Evolutionary conservation across 2,329 filamentous ascomycete genomes (phyloP).

Genomic region (Aureobasidium sp.): DNA sequence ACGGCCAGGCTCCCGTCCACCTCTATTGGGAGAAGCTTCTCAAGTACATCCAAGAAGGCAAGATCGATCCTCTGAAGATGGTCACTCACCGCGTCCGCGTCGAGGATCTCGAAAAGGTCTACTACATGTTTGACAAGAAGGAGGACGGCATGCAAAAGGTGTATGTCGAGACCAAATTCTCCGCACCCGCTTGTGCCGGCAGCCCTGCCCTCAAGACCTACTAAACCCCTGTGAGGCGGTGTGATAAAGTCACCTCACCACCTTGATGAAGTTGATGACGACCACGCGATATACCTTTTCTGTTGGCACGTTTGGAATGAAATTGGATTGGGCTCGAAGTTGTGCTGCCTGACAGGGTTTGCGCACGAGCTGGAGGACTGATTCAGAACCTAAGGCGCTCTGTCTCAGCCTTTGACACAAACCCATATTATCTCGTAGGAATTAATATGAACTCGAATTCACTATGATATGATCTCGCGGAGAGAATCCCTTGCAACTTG

Average conservation of each 20-base stretch:
- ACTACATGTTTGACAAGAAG: conserved; percentile 59
- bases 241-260: not conserved
- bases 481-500: not conserved
- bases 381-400: not conserved
- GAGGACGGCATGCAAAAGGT: conserved; percentile 77
- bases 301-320: conserved; percentile 11
- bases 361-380: not conserved
- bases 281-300: conserved; percentile 12
- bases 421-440: not conserved
- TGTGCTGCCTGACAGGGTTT: conserved; percentile 2
- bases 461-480: not conserved
- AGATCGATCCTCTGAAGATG: conserved; percentile 73
- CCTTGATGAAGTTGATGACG: conserved; percentile 12
- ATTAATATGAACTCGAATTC: not conserved
- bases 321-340: conserved; percentile 11
- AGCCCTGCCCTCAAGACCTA: conserved; percentile 47
- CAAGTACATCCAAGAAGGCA: conserved; percentile 56
- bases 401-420: not conserved
- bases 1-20: conserved; percentile 67
- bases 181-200: conserved; percentile 43
- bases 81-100: conserved; percentile 63
- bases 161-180: conserved; percentile 56
- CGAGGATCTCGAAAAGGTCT: conserved; percentile 46
- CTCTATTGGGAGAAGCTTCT: conserved; percentile 79
- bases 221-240: conserved; percentile 17